Evolutionary conservation across 176 grass and related monocot genomes (phyloP).

Genomic region (Cenchrus purpureus): DNA sequence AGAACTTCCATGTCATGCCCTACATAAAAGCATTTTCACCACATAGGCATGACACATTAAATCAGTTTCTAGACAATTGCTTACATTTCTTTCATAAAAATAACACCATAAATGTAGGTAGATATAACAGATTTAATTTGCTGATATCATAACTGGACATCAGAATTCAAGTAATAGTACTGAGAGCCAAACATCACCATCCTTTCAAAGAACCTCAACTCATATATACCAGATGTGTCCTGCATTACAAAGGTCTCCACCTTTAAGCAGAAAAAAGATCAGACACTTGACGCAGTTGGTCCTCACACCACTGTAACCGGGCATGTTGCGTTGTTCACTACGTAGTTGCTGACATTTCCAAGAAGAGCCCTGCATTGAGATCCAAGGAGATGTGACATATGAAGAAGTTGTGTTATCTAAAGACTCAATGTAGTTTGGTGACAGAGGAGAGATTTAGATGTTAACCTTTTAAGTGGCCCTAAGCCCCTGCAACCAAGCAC

Average conservation of each 20-base stretch:
- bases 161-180: not conserved
- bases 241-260: not conserved
- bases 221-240: not conserved
- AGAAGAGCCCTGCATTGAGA: slow-evolving; percentile 65
- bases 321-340: slow-evolving; percentile 71
- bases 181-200: slow-evolving; percentile 2
- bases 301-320: slow-evolving; percentile 76
- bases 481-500: slow-evolving; percentile 81
- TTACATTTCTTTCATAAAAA: not conserved
- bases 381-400: slow-evolving; percentile 24
- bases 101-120: not conserved
- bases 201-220: slow-evolving; percentile 1
- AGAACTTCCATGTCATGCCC: not conserved
- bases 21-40: slow-evolving; percentile 10
- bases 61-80: not conserved
- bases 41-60: not conserved
- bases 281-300: slow-evolving; percentile 35
- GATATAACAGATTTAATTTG: slow-evolving; percentile 16
- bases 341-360: slow-evolving; percentile 93
- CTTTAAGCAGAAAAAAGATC: slow-evolving; percentile 24
- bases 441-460: slow-evolving; percentile 15
- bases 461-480: slow-evolving; percentile 79
- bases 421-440: not conserved
- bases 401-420: slow-evolving; percentile 25
- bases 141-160: not conserved